phyloP scores from a whole-genome alignment of 2,329 filamentous ascomycete species.

The Ophiostoma piceae region DNA sequence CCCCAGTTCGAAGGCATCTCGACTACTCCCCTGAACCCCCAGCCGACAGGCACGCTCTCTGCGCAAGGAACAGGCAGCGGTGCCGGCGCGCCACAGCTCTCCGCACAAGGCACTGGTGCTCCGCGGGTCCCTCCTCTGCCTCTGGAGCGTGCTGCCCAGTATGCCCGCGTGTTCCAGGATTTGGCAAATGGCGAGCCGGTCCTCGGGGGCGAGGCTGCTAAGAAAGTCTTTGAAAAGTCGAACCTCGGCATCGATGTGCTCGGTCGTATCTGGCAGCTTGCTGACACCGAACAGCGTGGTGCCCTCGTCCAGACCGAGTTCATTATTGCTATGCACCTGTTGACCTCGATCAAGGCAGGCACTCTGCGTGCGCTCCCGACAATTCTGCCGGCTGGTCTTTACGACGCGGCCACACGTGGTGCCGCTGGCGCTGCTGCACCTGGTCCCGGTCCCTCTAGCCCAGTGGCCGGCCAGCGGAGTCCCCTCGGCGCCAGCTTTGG shows the following conservation, averaged over 20 bases:
- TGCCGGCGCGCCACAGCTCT: slow-evolving; percentile 32
- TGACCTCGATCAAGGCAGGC: slow-evolving; percentile 85
- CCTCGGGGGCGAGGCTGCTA: slow-evolving; percentile 79
- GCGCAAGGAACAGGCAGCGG: slow-evolving; percentile 53
- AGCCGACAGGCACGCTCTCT: slow-evolving; percentile 38
- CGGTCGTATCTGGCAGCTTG: slow-evolving; percentile 92
- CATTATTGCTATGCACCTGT: slow-evolving; percentile 94
- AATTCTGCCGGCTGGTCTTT: slow-evolving; percentile 75
- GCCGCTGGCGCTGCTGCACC: slow-evolving; percentile 28
- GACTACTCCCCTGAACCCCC: slow-evolving; percentile 27
- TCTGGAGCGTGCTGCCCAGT: slow-evolving; percentile 84
- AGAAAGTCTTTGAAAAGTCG: slow-evolving; percentile 91
- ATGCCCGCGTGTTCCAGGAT: slow-evolving; percentile 83
- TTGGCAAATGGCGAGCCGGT: slow-evolving; percentile 68
- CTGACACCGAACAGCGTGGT: slow-evolving; percentile 89
- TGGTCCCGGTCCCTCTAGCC: slow-evolving; percentile 31
- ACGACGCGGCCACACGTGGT: slow-evolving; percentile 80
- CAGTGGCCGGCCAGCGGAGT: slow-evolving; percentile 44
- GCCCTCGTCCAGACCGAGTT: slow-evolving; percentile 85
- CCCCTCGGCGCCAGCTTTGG: slow-evolving; percentile 34
- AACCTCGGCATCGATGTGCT: slow-evolving; percentile 83
- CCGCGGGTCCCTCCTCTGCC: slow-evolving; percentile 80
- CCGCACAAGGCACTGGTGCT: slow-evolving; percentile 40
- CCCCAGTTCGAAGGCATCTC: slow-evolving; percentile 81
- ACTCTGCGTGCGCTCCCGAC: slow-evolving; percentile 72